Evolutionary conservation across 768 basidiomycete species (phyloP).

Genomic region (Suillus spraguei): DNA sequence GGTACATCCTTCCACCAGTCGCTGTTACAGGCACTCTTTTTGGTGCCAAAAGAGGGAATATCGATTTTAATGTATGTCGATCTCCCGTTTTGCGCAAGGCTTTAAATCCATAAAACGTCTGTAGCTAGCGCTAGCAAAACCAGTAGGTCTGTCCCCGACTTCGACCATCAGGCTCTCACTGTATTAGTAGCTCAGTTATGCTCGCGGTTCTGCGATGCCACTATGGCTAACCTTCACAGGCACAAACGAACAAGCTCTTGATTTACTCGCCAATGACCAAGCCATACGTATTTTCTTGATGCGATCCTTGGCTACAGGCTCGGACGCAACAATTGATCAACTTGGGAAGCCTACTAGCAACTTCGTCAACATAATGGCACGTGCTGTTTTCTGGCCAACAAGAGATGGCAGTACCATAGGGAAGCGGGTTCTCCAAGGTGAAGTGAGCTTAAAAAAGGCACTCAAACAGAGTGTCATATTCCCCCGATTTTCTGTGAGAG

Average conservation of each 20-base stretch:
- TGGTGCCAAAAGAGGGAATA: constrained; percentile 29
- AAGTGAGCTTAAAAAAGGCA: constrained; percentile 48
- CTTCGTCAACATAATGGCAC: constrained; percentile 42
- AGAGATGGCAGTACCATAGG: constrained; percentile 30
- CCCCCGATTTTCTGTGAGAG: constrained; percentile 49
- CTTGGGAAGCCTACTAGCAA: constrained; percentile 45
- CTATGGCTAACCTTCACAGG: constrained; percentile 48
- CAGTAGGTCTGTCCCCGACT: constrained; percentile 33
- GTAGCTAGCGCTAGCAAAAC: constrained; percentile 52
- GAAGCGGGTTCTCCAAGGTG: constrained; percentile 47
- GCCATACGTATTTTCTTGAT: constrained; percentile 45
- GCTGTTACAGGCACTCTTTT: constrained; percentile 39
- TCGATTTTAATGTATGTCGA: constrained; percentile 37
- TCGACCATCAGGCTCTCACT: background rate
- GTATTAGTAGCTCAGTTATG: constrained; percentile 45
- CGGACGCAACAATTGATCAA: constrained; percentile 45
- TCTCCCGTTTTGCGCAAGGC: background rate
- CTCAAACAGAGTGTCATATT: constrained; percentile 48
- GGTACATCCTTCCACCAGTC: constrained; percentile 37
- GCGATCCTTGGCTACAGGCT: constrained; percentile 51
- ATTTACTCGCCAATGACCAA: constrained; percentile 45
- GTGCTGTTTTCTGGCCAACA: constrained; percentile 50
- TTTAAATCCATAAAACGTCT: background rate
- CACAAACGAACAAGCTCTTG: constrained; percentile 49
- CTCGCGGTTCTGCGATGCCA: constrained; percentile 54